A percentile compares a stretch with the other conserved stretches of the same genome.
phyloP scores from a whole-genome alignment of 768 basidiomycete species.

The Termitomyces sp. region DNA sequence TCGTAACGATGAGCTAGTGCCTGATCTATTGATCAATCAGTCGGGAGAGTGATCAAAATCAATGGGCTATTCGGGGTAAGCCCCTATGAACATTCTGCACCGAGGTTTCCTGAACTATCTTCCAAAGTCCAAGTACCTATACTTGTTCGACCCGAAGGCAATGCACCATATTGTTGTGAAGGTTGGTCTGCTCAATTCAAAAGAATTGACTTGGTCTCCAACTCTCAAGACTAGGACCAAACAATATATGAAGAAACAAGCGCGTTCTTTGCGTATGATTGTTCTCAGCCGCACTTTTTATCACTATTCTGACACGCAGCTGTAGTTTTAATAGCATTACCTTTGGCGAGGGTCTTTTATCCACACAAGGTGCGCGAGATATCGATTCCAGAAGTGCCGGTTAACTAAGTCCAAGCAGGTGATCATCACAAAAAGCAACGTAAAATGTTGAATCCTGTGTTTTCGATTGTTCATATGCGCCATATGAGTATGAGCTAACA shows the following conservation, averaged over 20 bases:
- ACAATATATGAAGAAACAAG: constrained; percentile 10
- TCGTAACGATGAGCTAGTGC: neutral
- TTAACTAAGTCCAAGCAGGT: neutral
- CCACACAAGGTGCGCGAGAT: constrained; percentile 7
- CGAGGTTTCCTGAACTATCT: neutral
- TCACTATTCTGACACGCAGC: neutral
- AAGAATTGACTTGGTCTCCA: neutral
- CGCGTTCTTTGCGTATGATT: constrained; percentile 9
- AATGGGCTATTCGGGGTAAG: constrained; percentile 8
- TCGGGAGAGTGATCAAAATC: constrained; percentile 4
- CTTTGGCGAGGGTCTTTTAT: constrained; percentile 10
- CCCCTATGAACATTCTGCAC: too few relatives aligned
- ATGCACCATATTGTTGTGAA: constrained; percentile 13
- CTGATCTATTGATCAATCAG: neutral
- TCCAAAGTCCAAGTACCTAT: constrained; percentile 2
- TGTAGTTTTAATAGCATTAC: constrained; percentile 1
- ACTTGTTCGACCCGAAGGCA: constrained; percentile 11
- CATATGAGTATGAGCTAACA: constrained; percentile 7
- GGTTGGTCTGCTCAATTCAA: neutral
- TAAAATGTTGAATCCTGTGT: constrained; percentile 16
- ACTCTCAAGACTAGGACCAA: constrained; percentile 7
- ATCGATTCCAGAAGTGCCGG: too few relatives aligned
- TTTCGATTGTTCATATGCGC: constrained; percentile 15
- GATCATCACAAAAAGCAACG: constrained; percentile 13
- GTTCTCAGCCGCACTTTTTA: too few relatives aligned